Conservation (phyloP, 2,329 filamentous ascomycete species). For the Coleophoma cylindrospora region DNA sequence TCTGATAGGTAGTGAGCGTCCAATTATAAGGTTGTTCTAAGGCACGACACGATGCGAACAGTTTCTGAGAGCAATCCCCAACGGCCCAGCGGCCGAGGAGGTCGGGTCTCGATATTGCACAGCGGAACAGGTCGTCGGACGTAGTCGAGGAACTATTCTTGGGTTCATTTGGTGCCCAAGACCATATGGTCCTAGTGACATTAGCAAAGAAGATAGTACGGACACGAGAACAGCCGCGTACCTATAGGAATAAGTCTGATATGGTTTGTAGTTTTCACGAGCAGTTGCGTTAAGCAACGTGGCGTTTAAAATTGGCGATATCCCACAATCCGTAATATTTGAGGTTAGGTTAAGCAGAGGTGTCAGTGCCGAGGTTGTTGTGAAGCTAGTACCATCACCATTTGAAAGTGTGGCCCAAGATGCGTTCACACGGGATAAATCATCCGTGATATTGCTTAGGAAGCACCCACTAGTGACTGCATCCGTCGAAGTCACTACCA, state of each 20-base stretch:
- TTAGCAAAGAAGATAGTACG: too few relatives aligned
- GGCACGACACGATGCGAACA: slow-evolving; percentile 52
- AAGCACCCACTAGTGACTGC: slow-evolving; percentile 47
- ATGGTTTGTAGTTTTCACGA: slow-evolving; percentile 37
- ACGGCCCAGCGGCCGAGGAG: slow-evolving; percentile 52
- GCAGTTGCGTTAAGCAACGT: slow-evolving; percentile 48
- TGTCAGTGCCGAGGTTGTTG: slow-evolving; percentile 18
- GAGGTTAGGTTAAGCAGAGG: slow-evolving; percentile 29
- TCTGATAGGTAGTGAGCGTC: slow-evolving; percentile 38
- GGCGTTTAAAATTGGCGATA: slow-evolving; percentile 53
- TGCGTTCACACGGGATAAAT: slow-evolving; percentile 39
- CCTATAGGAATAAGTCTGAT: slow-evolving; percentile 41
- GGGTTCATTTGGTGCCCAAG: slow-evolving; percentile 54
- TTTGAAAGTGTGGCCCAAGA: slow-evolving; percentile 42
- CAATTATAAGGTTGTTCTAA: slow-evolving; percentile 50
- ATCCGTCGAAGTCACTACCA: slow-evolving; percentile 32
- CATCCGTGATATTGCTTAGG: slow-evolving; percentile 35
- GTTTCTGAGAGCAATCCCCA: slow-evolving; percentile 44
- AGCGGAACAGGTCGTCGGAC: slow-evolving; percentile 38
- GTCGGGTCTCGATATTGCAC: slow-evolving; percentile 44
- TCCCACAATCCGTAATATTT: slow-evolving; percentile 49
- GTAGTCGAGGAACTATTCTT: slow-evolving; percentile 33
- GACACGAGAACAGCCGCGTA: slow-evolving; percentile 13
- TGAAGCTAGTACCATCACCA: slow-evolving; percentile 23
- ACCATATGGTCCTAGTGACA: slow-evolving; percentile 42